These are phyloP conservation scores for Circinella minor DNA, from an alignment of 371 early-diverging fungal species.

Conservation along the genomic window DNA sequence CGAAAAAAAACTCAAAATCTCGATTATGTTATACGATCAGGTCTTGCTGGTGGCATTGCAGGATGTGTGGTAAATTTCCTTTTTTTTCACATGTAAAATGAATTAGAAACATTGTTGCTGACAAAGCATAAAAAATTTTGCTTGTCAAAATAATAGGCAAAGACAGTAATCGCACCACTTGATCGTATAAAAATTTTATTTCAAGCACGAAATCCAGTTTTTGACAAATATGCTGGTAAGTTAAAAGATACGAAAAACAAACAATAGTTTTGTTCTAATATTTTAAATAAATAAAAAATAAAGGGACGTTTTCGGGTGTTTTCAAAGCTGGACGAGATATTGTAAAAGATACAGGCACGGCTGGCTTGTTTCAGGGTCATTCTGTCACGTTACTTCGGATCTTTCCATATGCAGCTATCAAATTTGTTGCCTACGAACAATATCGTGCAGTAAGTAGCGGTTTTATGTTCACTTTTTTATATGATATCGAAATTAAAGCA, in stretches of 20 bases:
- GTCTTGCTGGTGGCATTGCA: slow-evolving; percentile 57
- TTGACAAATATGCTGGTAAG: slow-evolving; percentile 82
- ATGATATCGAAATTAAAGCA: too few species aligned
- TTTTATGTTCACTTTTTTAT: not conserved
- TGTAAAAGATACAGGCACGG: slow-evolving; percentile 67
- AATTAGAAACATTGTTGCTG: not conserved
- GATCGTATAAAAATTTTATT: slow-evolving; percentile 98
- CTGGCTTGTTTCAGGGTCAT: slow-evolving; percentile 95
- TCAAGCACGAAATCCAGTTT: slow-evolving; percentile 90
- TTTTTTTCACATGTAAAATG: not conserved
- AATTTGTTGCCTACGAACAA: slow-evolving; percentile 95
- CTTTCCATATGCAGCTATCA: slow-evolving; percentile 96
- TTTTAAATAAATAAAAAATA: not conserved
- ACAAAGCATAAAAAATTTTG: not conserved
- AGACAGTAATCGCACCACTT: slow-evolving; percentile 93
- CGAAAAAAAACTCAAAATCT: slow-evolving; percentile 37
- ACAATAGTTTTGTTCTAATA: too few species aligned
- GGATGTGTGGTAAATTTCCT: slow-evolving; percentile 51
- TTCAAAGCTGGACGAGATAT: slow-evolving; percentile 84
- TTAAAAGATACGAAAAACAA: too few species aligned
- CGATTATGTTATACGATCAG: slow-evolving; percentile 52
- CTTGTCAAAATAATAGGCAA: slow-evolving; percentile 58
- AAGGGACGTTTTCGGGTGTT: slow-evolving; percentile 86
- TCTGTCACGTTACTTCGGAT: slow-evolving; percentile 91
- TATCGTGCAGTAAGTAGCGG: slow-evolving; percentile 63